phyloP scores from a whole-genome alignment of 352 stramenopile genomes.

The Elongisporangium prolatum region DNA sequence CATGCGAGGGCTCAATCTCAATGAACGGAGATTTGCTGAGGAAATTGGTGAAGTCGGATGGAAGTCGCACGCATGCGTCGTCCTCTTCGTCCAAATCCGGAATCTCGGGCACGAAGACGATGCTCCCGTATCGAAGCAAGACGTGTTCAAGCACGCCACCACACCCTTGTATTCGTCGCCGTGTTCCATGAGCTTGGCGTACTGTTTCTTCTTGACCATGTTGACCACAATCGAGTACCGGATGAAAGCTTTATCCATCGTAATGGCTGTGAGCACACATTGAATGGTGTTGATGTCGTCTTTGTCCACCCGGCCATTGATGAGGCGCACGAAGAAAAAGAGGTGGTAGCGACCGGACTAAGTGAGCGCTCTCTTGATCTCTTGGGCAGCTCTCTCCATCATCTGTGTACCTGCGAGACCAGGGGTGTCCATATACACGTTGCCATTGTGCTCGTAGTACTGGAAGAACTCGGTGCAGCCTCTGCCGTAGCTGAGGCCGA shows the following conservation, averaged over 20 bases:
- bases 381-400: neutral
- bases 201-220: slow-evolving; percentile 13
- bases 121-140: slow-evolving; percentile 4
- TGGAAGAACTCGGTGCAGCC: slow-evolving; percentile 14
- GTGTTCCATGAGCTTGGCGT: slow-evolving; percentile 6
- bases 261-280: slow-evolving; percentile 14
- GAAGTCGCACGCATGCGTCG: slow-evolving; percentile 4
- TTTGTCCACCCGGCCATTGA: slow-evolving; percentile 12
- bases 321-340: slow-evolving; percentile 22
- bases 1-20: neutral
- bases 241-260: slow-evolving; percentile 1
- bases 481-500: slow-evolving; percentile 7
- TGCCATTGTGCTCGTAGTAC: slow-evolving; percentile 4
- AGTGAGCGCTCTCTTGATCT: slow-evolving; percentile 13
- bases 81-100: slow-evolving; percentile 9
- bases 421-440: slow-evolving; percentile 22
- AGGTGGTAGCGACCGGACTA: slow-evolving; percentile 16
- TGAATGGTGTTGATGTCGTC: slow-evolving; percentile 18
- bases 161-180: slow-evolving; percentile 9
- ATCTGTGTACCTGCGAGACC: slow-evolving; percentile 11
- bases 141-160: slow-evolving; percentile 9
- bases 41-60: neutral
- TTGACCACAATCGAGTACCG: slow-evolving; percentile 18
- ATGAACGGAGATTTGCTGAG: slow-evolving; percentile 1
- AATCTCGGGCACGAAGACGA: slow-evolving; percentile 13